Percentiles rank a stretch among this genome's conserved stretches.
These are phyloP conservation scores for Pythium dissimile DNA, from an alignment of 352 stramenopile genomes.

Conservation along the genomic window DNA sequence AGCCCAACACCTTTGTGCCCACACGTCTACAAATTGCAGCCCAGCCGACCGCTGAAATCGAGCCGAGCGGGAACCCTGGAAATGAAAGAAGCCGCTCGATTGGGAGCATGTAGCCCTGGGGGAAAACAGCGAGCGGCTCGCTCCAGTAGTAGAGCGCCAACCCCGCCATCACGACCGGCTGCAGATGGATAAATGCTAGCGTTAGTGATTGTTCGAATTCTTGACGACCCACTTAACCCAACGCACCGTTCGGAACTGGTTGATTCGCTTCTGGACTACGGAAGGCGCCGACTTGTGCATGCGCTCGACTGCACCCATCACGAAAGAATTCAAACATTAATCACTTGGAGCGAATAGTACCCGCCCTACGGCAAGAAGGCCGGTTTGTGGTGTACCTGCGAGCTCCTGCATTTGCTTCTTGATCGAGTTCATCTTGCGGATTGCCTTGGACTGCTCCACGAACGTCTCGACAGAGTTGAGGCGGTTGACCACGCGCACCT, in stretches of 20 bases:
- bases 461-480: slow-evolving; percentile 89
- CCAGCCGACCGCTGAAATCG: slow-evolving; percentile 77
- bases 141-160: slow-evolving; percentile 74
- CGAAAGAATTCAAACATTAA: too few relatives aligned
- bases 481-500: slow-evolving; percentile 73
- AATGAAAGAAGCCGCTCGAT: slow-evolving; percentile 75
- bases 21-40: slow-evolving; percentile 72
- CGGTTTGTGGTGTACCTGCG: too few relatives aligned
- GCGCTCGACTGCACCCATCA: slow-evolving; percentile 63
- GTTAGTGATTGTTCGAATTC: too few relatives aligned
- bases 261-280: slow-evolving; percentile 68
- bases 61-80: slow-evolving; percentile 68
- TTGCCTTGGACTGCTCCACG: slow-evolving; percentile 84
- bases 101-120: slow-evolving; percentile 71
- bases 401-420: slow-evolving; percentile 86
- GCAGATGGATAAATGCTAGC: not conserved
- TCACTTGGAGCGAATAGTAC: too few relatives aligned
- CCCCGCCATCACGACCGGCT: slow-evolving; percentile 58
- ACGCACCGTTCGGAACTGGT: slow-evolving; percentile 66
- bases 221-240: too few relatives aligned
- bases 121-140: slow-evolving; percentile 64
- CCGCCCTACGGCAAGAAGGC: too few relatives aligned
- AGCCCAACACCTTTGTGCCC: slow-evolving; percentile 60
- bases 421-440: slow-evolving; percentile 79
- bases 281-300: slow-evolving; percentile 64